Evolutionary conservation across 2,329 filamentous ascomycete genomes (phyloP).

Genomic region (Albifimbria verrucaria): DNA sequence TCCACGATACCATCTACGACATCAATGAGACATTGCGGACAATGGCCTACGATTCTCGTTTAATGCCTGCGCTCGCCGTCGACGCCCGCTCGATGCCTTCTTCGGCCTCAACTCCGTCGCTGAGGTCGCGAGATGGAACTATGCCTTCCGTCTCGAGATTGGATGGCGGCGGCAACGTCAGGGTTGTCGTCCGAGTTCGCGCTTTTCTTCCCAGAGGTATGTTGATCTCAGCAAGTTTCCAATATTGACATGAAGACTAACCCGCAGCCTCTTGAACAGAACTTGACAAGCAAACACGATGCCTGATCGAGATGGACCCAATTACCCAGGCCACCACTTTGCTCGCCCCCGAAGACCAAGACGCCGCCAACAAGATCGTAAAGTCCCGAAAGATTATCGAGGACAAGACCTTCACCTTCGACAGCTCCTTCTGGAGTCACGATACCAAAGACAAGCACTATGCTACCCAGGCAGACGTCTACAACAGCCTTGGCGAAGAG

Average conservation of each 20-base stretch:
- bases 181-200: conserved; percentile 77
- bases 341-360: conserved; percentile 59
- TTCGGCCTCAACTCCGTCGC: conserved; percentile 73
- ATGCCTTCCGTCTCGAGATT: conserved; percentile 53
- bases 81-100: conserved; percentile 45
- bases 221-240: conserved; percentile 12
- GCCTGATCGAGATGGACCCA: conserved; percentile 90
- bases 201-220: conserved; percentile 76
- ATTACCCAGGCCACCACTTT: conserved; percentile 81
- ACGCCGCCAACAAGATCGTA: conserved; percentile 50
- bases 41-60: conserved; percentile 40
- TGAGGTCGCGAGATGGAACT: conserved; percentile 70
- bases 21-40: conserved; percentile 36
- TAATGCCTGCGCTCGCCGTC: conserved; percentile 20
- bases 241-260: conserved; percentile 3
- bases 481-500: conserved; percentile 90
- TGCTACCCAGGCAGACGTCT: conserved; percentile 87
- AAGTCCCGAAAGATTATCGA: conserved; percentile 74
- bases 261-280: conserved; percentile 51
- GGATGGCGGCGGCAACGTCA: conserved; percentile 71
- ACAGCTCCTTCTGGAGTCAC: conserved; percentile 98
- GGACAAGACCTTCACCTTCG: conserved; percentile 91
- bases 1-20: conserved; percentile 35
- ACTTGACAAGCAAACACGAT: conserved; percentile 73
- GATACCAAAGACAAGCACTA: conserved; percentile 77